Evolutionary conservation across 129 eudicot species (phyloP), one percentile per base, ranked within the genome.

Genomic region (Glebionis coronaria): DNA sequence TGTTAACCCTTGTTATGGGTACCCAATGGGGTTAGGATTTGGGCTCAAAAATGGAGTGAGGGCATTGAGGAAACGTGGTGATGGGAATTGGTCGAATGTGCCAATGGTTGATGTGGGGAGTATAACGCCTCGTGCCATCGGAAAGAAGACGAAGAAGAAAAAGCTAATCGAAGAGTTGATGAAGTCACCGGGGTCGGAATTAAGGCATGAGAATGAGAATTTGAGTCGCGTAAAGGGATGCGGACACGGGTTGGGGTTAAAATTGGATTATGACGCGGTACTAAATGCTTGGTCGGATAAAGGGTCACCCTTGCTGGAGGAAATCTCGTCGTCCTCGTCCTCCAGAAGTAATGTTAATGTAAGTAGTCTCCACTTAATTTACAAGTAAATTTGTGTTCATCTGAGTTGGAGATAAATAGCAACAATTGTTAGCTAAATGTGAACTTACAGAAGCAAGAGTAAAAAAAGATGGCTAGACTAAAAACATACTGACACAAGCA

Each of bases 21-120:
- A 80, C 56, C 99, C 99, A 23, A 49, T 93, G 50, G 96, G 95
- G 15, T 4, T 92, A 44, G 96, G 97, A 15, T 83, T 83, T 50
- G 86, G 79, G 61, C 57, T 82, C 77, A 80, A 82, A 53, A 83
- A 83, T 44, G 87, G 87, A 15, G 75, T 75, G 44, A 77, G 80
- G 18, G 85, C 88, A 18, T 68, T 88, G 64, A 81, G 86, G 62
- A 78, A 76, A 7, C 75, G 45, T 2, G 88, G 82, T 65, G 93
- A 86, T 2, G 74, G 83, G 16, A 84, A 87, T 83, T 82, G 90
- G 87, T 27, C 58, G 56, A 75, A 79, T 25, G 79, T 74, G 56
- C 92, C 97, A 8, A 61, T 85, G 20, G 97, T 93, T 6, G 76
- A 89, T 18, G 65, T 88, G 60, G 63, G 20, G 55, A 82, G 79